These are phyloP conservation scores for Leersia perrieri DNA, from an alignment of 176 grass and related monocot species.

Conservation along the genomic window DNA sequence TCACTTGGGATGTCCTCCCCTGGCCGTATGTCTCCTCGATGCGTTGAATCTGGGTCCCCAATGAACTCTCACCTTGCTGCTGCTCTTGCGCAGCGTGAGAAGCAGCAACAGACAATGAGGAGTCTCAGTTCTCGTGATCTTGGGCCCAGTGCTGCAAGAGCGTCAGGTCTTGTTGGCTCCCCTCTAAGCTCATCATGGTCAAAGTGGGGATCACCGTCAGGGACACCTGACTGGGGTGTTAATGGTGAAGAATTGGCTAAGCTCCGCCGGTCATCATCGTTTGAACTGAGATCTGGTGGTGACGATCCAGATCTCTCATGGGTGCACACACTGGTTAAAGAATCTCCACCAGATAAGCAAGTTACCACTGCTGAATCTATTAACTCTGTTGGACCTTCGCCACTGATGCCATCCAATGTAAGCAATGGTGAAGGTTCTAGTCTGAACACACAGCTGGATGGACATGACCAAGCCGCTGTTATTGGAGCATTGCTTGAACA, in stretches of 20 bases:
- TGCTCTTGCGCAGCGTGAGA: constrained; percentile 58
- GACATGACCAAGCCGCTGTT: constrained; percentile 53
- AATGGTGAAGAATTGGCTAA: constrained; percentile 68
- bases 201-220: constrained; percentile 65
- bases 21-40: constrained; percentile 62
- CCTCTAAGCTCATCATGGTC: constrained; percentile 63
- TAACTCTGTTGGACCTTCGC: constrained; percentile 37
- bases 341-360: constrained; percentile 71
- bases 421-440: constrained; percentile 23
- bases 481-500: constrained; percentile 65
- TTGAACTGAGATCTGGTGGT: constrained; percentile 53
- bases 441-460: constrained; percentile 27
- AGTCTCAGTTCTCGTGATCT: constrained; percentile 83
- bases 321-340: constrained; percentile 76
- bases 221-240: constrained; percentile 56
- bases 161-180: constrained; percentile 41
- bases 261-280: constrained; percentile 76
- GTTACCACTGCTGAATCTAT: constrained; percentile 27
- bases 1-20: constrained; percentile 63
- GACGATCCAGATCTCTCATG: constrained; percentile 84
- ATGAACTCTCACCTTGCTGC: constrained; percentile 64
- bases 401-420: constrained; percentile 18
- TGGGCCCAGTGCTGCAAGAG: constrained; percentile 47
- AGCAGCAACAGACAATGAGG: constrained; percentile 69
- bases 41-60: constrained; percentile 61